A percentile compares a stretch with the other conserved stretches of the same genome.
Conservation (phyloP, 2,329 filamentous ascomycete species). For the Alternaria brassicae region DNA sequence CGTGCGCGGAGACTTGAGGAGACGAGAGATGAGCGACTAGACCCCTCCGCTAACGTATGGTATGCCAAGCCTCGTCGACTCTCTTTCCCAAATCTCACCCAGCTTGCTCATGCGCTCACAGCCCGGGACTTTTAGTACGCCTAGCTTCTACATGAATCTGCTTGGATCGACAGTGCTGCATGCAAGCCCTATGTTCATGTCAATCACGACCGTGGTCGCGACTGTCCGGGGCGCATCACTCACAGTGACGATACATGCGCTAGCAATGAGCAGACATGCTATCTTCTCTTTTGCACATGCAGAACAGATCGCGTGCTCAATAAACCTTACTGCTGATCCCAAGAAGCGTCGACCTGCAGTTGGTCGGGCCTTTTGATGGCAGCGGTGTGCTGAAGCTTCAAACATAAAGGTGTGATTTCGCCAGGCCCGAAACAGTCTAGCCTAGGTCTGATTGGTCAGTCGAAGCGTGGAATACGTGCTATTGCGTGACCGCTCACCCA, state of each 20-base stretch:
- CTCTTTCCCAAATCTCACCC: slow-evolving; percentile 13
- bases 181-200: slow-evolving; percentile 9
- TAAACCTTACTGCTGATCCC: neutral
- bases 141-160: slow-evolving; percentile 10
- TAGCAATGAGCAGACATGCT: neutral
- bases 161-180: slow-evolving; percentile 21
- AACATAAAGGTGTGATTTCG: slow-evolving; percentile 1
- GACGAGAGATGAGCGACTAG: slow-evolving; percentile 1
- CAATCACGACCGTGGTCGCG: slow-evolving; percentile 15
- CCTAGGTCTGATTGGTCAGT: slow-evolving; percentile 1
- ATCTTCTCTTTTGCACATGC: neutral
- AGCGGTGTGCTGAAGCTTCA: slow-evolving; percentile 5
- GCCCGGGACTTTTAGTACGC: slow-evolving; percentile 12
- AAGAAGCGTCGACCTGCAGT: neutral
- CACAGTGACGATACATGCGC: slow-evolving; percentile 15
- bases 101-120: slow-evolving; percentile 12
- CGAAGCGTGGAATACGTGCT: slow-evolving; percentile 18
- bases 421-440: slow-evolving; percentile 11
- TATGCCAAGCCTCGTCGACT: slow-evolving; percentile 17
- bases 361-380: slow-evolving; percentile 9
- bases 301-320: neutral
- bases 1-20: neutral
- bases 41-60: neutral
- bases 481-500: slow-evolving; percentile 17
- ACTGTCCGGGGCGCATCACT: slow-evolving; percentile 3